phyloP scores from a whole-genome alignment of 257 asterid species.

The Solanum dulcamara region DNA sequence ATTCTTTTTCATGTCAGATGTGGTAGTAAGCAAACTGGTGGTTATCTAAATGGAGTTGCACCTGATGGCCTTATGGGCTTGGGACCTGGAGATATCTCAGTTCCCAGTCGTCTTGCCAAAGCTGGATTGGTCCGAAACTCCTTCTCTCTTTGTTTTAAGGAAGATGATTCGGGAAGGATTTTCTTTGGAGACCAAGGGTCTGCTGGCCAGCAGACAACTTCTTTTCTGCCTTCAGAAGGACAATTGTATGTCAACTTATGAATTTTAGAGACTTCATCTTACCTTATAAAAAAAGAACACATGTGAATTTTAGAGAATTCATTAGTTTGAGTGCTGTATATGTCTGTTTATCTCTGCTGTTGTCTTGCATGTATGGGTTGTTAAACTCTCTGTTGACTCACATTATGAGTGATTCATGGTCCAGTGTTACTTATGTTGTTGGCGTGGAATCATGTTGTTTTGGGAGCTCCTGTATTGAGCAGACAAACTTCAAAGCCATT shows the following conservation, averaged over 20 bases:
- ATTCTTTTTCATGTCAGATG: slow-evolving; percentile 37
- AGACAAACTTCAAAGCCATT: slow-evolving; percentile 39
- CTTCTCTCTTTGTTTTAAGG: slow-evolving; percentile 66
- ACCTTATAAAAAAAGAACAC: neutral
- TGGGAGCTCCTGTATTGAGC: slow-evolving; percentile 44
- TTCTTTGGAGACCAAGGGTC: slow-evolving; percentile 72
- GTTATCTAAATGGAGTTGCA: slow-evolving; percentile 71
- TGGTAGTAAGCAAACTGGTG: slow-evolving; percentile 87
- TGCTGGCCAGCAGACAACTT: slow-evolving; percentile 49
- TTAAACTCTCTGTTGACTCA: neutral
- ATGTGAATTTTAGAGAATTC: neutral
- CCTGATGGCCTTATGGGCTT: slow-evolving; percentile 92
- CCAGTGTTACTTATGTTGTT: slow-evolving; percentile 54
- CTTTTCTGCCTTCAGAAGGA: slow-evolving; percentile 45
- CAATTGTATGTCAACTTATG: slow-evolving; percentile 32
- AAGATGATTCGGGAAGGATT: slow-evolving; percentile 70
- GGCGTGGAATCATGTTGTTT: slow-evolving; percentile 66
- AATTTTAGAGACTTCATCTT: neutral
- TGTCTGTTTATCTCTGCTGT: neutral
- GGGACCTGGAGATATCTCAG: slow-evolving; percentile 79
- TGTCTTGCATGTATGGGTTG: neutral
- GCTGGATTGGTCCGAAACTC: slow-evolving; percentile 52
- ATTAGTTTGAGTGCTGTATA: neutral
- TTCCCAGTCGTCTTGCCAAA: slow-evolving; percentile 76
- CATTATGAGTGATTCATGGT: neutral